These are phyloP conservation scores for Pneumocystis jirovecii DNA, from an alignment of 1,139 yeast species.

Conservation along the genomic window DNA sequence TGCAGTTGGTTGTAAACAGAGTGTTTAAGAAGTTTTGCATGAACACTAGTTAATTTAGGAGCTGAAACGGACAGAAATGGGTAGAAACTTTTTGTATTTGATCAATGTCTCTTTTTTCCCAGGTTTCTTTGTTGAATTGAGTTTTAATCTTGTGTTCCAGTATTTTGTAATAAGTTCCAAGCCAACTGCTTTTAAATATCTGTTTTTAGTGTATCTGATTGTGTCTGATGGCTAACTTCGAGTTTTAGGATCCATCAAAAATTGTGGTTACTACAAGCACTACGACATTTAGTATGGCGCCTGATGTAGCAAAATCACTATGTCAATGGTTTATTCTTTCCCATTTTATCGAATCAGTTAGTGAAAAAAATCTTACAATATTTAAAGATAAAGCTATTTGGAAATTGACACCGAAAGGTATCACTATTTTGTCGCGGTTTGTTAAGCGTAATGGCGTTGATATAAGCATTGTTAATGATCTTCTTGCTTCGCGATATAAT, in stretches of 20 bases:
- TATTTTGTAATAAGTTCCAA: no score
- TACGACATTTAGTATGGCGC: slow-evolving; percentile 44
- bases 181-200: no score
- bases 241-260: slow-evolving; percentile 24
- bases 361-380: slow-evolving; percentile 46
- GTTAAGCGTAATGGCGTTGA: slow-evolving; percentile 43
- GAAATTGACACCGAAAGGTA: slow-evolving; percentile 90
- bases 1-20: not conserved
- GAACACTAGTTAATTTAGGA: no score
- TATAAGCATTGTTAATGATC: slow-evolving; percentile 27
- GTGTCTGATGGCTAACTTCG: not conserved
- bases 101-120: no score
- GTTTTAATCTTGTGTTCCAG: no score
- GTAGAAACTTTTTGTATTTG: no score
- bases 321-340: slow-evolving; percentile 48
- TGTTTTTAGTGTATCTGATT: no score
- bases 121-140: no score
- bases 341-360: slow-evolving; percentile 59
- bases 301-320: slow-evolving; percentile 37
- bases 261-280: slow-evolving; percentile 32
- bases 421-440: slow-evolving; percentile 49
- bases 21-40: not conserved
- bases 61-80: no score
- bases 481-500: slow-evolving; percentile 43
- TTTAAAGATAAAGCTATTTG: slow-evolving; percentile 33